Base-by-base conservation (phyloP, 2,329 filamentous ascomycete genomes). In the Gaeumannomyces sp. region DNA sequence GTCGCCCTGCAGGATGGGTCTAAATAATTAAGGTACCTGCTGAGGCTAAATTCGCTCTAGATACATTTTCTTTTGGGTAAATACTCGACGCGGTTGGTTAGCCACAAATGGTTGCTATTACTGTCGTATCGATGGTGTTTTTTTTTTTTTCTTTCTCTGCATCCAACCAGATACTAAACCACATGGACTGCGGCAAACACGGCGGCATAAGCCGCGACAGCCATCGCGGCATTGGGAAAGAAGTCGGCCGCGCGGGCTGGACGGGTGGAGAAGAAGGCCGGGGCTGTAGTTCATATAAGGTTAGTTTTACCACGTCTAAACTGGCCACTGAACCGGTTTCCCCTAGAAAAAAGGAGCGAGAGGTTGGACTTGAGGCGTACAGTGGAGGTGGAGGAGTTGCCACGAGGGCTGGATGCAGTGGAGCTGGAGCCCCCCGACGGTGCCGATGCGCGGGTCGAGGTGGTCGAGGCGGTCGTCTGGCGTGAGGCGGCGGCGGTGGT, bases 401-500 rank as follows among this genome's bases (percentile, higher is more conserved):
- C 28, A 19, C 35, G 22, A 53, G 60, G 13, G 60, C 60, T 8
- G 4, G 60, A 28, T 22, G 60, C 8, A 14, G 60, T 50, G 16
- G 60, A 27, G 19, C 35, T 19, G 14, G 19, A 8, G 13, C 13
- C 28, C 8, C 33, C n/a, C 22, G 60, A 19, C n/a, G 60, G 38
- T 2, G 60, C 16, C 4, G 60, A 22, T 10, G 10, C n/a, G n/a
- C n/a, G 60, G 25, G 35, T 22, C 22, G 60, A 27, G 35, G 38
- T 35, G 16, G 65, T 38, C 35, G 69, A 72, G 63, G 65, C 72
- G 70, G 68, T 68, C 70, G 35, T 74, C 71, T 64, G 73, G 69
- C 45, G 71, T 68, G 53, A 2, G 45, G 59, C n/a, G n/a, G 61
- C 19, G 10, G 45, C 19, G 33, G 50, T 29, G 3, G 45, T 56